phyloP scores from a whole-genome alignment of 2,329 filamentous ascomycete species.

The Lasiodiplodia citricola region DNA sequence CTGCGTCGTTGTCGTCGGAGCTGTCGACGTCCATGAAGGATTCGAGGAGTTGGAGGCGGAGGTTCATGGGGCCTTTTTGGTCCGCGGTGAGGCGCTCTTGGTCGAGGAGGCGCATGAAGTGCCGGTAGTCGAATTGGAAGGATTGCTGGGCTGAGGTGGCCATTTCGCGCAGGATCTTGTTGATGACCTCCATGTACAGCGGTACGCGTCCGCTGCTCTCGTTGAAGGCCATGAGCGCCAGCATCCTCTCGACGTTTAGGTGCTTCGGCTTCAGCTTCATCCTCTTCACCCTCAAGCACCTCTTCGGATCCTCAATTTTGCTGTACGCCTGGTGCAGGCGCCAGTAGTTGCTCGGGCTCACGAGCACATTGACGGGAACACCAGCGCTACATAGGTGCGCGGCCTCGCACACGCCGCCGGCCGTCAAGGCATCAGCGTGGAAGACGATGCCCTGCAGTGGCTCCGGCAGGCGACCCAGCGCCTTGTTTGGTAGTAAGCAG shows the following conservation, averaged over 20 bases:
- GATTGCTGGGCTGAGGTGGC: constrained; percentile 52
- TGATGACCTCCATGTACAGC: constrained; percentile 62
- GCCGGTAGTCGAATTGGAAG: constrained; percentile 56
- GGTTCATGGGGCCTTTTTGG: constrained; percentile 62
- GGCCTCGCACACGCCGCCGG: constrained; percentile 61
- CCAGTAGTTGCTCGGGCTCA: constrained; percentile 55
- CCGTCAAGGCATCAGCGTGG: constrained; percentile 53
- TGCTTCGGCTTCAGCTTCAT: constrained; percentile 55
- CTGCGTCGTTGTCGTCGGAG: neutral
- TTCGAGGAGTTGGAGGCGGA: constrained; percentile 67
- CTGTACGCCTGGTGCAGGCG: constrained; percentile 52
- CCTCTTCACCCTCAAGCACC: constrained; percentile 52
- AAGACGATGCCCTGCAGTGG: constrained; percentile 66
- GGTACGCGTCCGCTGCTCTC: constrained; percentile 50
- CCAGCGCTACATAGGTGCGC: constrained; percentile 57
- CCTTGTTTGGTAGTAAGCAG: constrained; percentile 54
- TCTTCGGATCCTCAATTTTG: constrained; percentile 28
- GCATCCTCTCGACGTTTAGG: constrained; percentile 59
- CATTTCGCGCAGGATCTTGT: constrained; percentile 63
- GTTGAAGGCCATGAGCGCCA: constrained; percentile 60
- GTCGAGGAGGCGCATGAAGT: constrained; percentile 51
- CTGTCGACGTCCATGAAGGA: constrained; percentile 60
- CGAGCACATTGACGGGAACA: constrained; percentile 58
- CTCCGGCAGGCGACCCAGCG: constrained; percentile 51
- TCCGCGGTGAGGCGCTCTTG: constrained; percentile 48